These are phyloP conservation scores for Lactifluus volemus DNA, from an alignment of 768 basidiomycete genomes.

Conservation along the genomic window DNA sequence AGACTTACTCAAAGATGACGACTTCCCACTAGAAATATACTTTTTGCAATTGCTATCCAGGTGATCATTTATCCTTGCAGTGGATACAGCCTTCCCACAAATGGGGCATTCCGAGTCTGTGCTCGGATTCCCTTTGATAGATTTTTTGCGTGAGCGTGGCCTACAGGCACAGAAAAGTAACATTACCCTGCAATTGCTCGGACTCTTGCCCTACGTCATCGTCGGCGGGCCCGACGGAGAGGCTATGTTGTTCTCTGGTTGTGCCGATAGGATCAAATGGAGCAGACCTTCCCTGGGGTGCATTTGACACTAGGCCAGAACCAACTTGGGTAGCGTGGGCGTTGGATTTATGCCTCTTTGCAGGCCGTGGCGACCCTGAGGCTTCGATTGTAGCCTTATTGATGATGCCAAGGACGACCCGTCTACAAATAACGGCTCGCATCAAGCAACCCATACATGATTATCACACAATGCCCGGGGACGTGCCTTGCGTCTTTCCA, in stretches of 20 bases:
- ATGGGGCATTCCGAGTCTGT: constrained; percentile 4
- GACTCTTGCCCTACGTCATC: not conserved
- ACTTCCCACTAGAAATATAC: not conserved
- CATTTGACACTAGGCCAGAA: not conserved
- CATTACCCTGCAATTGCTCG: not conserved
- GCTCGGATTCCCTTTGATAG: not conserved
- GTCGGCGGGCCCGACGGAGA: not conserved
- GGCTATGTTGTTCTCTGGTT: not conserved
- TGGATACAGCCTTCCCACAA: constrained; percentile 19
- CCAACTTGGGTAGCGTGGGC: not conserved
- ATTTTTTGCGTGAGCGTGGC: not conserved
- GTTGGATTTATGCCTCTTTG: constrained; percentile 20
- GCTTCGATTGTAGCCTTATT: not conserved
- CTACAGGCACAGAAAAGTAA: not conserved
- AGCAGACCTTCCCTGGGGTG: not conserved
- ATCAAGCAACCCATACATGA: constrained; percentile 1
- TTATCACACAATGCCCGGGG: constrained; percentile 2
- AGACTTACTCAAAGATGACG: constrained; percentile 3
- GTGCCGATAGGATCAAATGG: not conserved
- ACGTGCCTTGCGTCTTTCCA: constrained; percentile 31
- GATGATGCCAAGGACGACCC: constrained; percentile 8
- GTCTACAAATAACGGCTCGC: constrained; percentile 1
- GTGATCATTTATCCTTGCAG: constrained; percentile 27
- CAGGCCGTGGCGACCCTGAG: not conserved
- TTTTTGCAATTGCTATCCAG: constrained; percentile 28